A percentile compares a stretch with the other conserved stretches of the same genome.
Conservation (phyloP, 345 rosid species). For the Chamaenerion angustifolium region DNA sequence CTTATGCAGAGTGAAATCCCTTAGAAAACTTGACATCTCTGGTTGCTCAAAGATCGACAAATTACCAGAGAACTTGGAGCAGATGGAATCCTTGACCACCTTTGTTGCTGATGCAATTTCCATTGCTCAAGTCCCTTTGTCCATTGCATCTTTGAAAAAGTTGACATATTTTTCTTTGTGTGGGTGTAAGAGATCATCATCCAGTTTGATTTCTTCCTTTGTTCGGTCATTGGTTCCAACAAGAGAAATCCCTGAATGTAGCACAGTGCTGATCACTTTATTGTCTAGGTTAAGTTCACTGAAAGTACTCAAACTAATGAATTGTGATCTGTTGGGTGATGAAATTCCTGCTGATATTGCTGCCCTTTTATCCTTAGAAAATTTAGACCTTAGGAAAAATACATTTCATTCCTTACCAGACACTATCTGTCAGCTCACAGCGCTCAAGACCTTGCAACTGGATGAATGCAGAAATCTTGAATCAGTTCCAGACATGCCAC, state of each 20-base stretch:
- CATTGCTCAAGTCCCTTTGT: not conserved
- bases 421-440: not conserved
- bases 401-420: not conserved
- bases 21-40: not conserved
- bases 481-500: not conserved
- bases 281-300: not conserved
- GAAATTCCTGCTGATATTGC: not conserved
- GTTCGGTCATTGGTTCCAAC: not conserved
- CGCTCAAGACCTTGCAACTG: conserved; percentile 1
- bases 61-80: not conserved
- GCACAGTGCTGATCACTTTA: not conserved
- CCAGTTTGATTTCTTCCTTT: not conserved
- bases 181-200: not conserved
- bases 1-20: not conserved
- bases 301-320: conserved; percentile 1
- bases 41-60: conserved; percentile 4
- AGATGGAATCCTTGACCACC: conserved; percentile 1
- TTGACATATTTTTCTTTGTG: conserved; percentile 1
- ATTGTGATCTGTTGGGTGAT: not conserved
- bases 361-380: not conserved
- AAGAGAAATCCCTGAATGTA: not conserved
- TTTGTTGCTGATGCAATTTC: not conserved
- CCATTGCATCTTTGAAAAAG: not conserved
- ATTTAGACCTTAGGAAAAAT: not conserved
- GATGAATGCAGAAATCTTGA: conserved; percentile 1